phyloP scores from a whole-genome alignment of 352 stramenopile species.

The Phytophthora fragariae region DNA sequence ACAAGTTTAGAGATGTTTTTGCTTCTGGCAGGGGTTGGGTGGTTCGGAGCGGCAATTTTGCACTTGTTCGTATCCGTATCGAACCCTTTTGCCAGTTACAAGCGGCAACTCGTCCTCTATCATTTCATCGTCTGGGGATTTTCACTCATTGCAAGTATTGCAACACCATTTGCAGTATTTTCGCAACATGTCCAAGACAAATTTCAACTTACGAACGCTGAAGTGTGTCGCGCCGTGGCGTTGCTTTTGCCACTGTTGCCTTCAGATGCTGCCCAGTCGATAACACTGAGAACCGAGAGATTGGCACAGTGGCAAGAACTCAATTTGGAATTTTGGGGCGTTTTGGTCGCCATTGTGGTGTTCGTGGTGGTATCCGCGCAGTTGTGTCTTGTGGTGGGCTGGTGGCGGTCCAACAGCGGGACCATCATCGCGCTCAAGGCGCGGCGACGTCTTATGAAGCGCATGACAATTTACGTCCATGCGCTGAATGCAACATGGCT shows the following conservation, averaged over 20 bases:
- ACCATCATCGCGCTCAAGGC: slow-evolving; percentile 78
- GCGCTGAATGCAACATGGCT: slow-evolving; percentile 75
- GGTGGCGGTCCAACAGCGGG: slow-evolving; percentile 82
- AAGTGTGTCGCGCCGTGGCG: slow-evolving; percentile 61
- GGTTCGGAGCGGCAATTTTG: slow-evolving; percentile 75
- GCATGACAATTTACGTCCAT: slow-evolving; percentile 78
- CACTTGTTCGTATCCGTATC: slow-evolving; percentile 79
- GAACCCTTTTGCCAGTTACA: slow-evolving; percentile 82
- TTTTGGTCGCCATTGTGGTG: slow-evolving; percentile 66
- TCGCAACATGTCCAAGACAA: slow-evolving; percentile 39
- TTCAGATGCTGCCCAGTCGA: slow-evolving; percentile 31
- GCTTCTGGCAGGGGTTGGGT: slow-evolving; percentile 64
- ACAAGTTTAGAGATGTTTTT: slow-evolving; percentile 68
- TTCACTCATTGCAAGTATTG: slow-evolving; percentile 52
- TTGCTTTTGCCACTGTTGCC: slow-evolving; percentile 62
- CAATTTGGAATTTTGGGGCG: slow-evolving; percentile 68
- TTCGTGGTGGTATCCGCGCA: slow-evolving; percentile 67
- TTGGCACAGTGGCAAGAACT: slow-evolving; percentile 64
- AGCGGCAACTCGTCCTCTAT: slow-evolving; percentile 62
- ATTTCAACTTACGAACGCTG: slow-evolving; percentile 50
- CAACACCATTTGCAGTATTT: slow-evolving; percentile 56
- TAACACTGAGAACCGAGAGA: slow-evolving; percentile 21
- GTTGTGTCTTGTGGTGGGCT: slow-evolving; percentile 67
- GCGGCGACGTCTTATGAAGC: slow-evolving; percentile 75
- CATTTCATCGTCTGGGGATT: slow-evolving; percentile 62